phyloP scores from a whole-genome alignment of 2,329 filamentous ascomycete species.

The Hawksworthiomyces lignivorus region DNA sequence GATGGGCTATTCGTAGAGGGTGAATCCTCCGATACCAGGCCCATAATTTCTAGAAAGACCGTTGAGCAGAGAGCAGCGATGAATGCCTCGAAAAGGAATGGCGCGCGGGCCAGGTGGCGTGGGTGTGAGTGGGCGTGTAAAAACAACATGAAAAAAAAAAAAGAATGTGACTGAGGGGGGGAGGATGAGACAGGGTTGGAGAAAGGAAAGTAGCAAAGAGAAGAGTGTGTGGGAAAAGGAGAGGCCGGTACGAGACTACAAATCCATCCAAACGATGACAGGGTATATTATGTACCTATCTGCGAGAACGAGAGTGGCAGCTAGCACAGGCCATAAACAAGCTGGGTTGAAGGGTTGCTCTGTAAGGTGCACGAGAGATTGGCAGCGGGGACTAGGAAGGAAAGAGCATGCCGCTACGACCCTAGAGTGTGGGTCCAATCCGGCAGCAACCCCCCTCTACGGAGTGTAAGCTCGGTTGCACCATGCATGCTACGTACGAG shows the following conservation, averaged over 20 bases:
- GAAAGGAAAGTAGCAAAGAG: too few species aligned
- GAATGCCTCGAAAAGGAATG: constrained; percentile 30
- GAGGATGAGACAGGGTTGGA: too few species aligned
- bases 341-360: too few species aligned
- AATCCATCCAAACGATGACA: too few species aligned
- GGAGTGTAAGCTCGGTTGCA: constrained; percentile 18
- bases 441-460: constrained; percentile 13
- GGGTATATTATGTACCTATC: too few species aligned
- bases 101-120: constrained; percentile 23
- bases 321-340: too few species aligned
- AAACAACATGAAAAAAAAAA: not conserved
- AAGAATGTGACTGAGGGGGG: constrained; percentile 4
- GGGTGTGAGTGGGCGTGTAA: constrained; percentile 4
- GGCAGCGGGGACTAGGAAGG: constrained; percentile 14
- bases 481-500: constrained; percentile 12
- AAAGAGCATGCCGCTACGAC: constrained; percentile 14
- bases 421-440: constrained; percentile 12
- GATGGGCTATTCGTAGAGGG: constrained; percentile 23
- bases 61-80: constrained; percentile 37
- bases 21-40: constrained; percentile 39
- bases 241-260: too few species aligned
- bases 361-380: constrained; percentile 13
- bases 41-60: constrained; percentile 39
- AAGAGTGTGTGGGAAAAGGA: too few species aligned
- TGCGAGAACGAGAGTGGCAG: too few species aligned